These are phyloP conservation scores for Sporothrix globosa DNA, from an alignment of 2,329 filamentous ascomycete genomes.

Conservation along the genomic window DNA sequence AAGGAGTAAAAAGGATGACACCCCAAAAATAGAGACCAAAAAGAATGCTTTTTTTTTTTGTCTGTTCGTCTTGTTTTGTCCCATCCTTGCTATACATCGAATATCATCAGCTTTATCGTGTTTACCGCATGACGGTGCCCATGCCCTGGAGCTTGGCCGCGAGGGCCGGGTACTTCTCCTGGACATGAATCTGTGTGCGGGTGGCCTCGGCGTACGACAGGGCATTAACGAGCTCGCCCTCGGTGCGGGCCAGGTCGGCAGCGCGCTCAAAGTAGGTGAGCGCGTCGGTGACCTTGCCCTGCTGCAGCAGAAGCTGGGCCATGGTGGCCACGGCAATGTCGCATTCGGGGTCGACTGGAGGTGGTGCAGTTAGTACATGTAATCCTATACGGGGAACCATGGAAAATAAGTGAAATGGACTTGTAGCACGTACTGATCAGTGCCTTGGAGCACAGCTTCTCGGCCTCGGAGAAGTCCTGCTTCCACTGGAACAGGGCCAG, in stretches of 20 bases:
- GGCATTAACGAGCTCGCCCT: slow-evolving; percentile 94
- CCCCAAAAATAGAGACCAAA: background rate
- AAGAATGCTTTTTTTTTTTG: slow-evolving; percentile 6
- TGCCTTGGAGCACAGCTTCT: slow-evolving; percentile 96
- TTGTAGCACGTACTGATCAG: slow-evolving; percentile 75
- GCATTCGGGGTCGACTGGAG: slow-evolving; percentile 90
- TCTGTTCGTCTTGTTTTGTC: background rate
- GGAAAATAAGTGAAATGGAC: background rate
- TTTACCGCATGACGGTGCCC: slow-evolving; percentile 41
- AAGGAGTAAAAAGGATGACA: slow-evolving; percentile 8
- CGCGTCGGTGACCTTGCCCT: slow-evolving; percentile 94
- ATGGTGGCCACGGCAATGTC: slow-evolving; percentile 98
- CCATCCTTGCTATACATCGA: background rate
- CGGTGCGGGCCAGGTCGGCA: slow-evolving; percentile 89
- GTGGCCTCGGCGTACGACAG: slow-evolving; percentile 97
- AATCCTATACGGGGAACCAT: background rate
- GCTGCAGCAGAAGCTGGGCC: slow-evolving; percentile 94
- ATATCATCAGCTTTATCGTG: background rate
- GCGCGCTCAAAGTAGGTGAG: slow-evolving; percentile 97
- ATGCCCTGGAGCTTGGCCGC: slow-evolving; percentile 71
- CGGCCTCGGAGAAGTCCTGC: slow-evolving; percentile 90
- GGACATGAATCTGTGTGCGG: slow-evolving; percentile 89
- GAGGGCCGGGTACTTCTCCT: slow-evolving; percentile 82
- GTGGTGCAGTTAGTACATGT: slow-evolving; percentile 42
- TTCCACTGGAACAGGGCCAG: slow-evolving; percentile 98